Conservation (phyloP, 2,329 filamentous ascomycete species). For the Xylariaceae sp. region DNA sequence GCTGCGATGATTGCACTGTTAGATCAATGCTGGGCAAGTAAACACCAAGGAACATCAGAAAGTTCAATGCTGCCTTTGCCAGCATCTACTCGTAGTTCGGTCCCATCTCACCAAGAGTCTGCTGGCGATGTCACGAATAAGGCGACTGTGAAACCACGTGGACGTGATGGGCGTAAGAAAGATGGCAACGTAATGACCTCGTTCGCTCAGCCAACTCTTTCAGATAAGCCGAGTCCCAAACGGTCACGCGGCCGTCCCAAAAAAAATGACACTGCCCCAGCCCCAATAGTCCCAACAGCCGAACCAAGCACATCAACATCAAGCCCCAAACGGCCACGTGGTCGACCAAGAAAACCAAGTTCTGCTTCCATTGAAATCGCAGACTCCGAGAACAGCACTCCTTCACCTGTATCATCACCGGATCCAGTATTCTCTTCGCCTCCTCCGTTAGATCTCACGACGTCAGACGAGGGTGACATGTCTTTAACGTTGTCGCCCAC, state of each 20-base stretch:
- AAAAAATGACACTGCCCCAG: conserved; percentile 2
- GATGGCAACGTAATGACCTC: neutral
- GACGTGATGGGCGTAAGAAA: conserved; percentile 26
- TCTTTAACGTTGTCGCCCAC: conserved; percentile 53
- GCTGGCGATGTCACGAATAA: conserved; percentile 9
- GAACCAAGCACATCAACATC: neutral
- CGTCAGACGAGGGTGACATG: conserved; percentile 50
- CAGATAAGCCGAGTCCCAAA: conserved; percentile 14
- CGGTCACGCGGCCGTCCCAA: conserved; percentile 18
- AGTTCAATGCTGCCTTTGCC: conserved; percentile 28
- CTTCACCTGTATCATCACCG: conserved; percentile 45
- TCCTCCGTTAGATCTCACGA: conserved; percentile 49
- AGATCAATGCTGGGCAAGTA: conserved; percentile 73
- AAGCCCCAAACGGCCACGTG: conserved; percentile 25
- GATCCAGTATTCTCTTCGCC: conserved; percentile 54
- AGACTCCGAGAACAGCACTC: conserved; percentile 52
- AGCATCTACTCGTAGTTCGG: conserved; percentile 29
- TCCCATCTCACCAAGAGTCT: conserved; percentile 23
- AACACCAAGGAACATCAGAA: conserved; percentile 44
- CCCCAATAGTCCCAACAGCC: neutral
- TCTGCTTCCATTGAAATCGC: conserved; percentile 53
- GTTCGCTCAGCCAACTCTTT: neutral
- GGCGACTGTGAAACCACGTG: conserved; percentile 16
- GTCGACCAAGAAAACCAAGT: conserved; percentile 40
- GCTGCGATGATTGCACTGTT: conserved; percentile 73